Conservation (phyloP, 1,139 yeast genomes). For the Saccharomyces hybrid region DNA sequence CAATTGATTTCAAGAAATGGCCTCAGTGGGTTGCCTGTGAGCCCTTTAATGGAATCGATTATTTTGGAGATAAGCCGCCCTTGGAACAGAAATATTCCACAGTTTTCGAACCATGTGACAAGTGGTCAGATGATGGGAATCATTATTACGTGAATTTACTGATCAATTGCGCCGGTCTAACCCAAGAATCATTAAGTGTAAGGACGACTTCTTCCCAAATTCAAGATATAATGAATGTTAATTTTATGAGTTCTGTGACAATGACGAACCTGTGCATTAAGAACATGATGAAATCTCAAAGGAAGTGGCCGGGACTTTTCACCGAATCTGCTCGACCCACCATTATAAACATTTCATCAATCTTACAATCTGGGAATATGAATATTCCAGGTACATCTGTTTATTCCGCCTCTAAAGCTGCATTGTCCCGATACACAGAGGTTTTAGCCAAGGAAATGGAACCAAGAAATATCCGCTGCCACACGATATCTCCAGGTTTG, state of each 20-base stretch:
- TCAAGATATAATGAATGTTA: conserved; percentile 45
- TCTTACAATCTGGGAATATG: conserved; percentile 36
- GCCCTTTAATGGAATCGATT: conserved; percentile 9
- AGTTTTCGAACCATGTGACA: neutral
- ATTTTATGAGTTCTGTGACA: conserved; percentile 60
- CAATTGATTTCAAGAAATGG: conserved; percentile 43
- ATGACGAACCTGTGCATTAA: conserved; percentile 43
- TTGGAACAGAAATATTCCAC: conserved; percentile 34
- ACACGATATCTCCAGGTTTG: conserved; percentile 66
- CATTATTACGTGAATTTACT: conserved; percentile 29
- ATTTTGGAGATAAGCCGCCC: conserved; percentile 8
- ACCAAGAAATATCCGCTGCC: conserved; percentile 45
- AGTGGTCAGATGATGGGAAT: neutral
- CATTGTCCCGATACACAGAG: conserved; percentile 58
- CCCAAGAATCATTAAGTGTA: conserved; percentile 53
- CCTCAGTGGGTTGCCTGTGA: conserved; percentile 22
- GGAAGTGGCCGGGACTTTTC: neutral
- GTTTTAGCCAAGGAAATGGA: conserved; percentile 59
- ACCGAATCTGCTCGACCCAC: conserved; percentile 20
- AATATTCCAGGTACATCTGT: conserved; percentile 56
- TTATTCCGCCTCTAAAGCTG: conserved; percentile 79
- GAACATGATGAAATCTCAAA: conserved; percentile 40
- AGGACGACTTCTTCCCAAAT: conserved; percentile 41
- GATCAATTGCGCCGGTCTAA: conserved; percentile 76
- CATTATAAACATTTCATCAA: conserved; percentile 66